These are phyloP conservation scores for Sarocladium strictum DNA, from an alignment of 2,329 filamentous ascomycete genomes.

Conservation along the genomic window DNA sequence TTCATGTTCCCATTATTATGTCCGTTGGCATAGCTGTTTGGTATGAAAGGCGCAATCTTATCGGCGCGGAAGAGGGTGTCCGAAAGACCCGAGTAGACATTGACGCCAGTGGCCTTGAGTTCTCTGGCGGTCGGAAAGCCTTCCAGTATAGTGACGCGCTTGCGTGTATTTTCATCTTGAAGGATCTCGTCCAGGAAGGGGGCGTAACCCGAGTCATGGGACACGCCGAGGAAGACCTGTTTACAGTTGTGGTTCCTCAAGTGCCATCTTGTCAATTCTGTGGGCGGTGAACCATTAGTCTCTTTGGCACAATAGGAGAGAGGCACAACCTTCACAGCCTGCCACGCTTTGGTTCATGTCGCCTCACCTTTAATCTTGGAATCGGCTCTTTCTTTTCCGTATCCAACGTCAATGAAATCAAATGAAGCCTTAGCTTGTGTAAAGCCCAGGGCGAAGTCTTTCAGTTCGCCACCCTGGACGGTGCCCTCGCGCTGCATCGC, in stretches of 20 bases:
- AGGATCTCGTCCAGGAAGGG: slow-evolving; percentile 52
- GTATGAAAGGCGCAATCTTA: slow-evolving; percentile 31
- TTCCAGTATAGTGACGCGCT: slow-evolving; percentile 48
- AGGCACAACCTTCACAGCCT: too few relatives aligned
- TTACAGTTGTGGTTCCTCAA: slow-evolving; percentile 56
- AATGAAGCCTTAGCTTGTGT: slow-evolving; percentile 53
- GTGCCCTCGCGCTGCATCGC: slow-evolving; percentile 43
- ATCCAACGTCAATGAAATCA: slow-evolving; percentile 59
- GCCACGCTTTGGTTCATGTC: neutral
- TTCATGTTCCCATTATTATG: neutral
- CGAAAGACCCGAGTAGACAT: slow-evolving; percentile 36
- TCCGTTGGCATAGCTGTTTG: neutral
- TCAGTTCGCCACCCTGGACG: slow-evolving; percentile 39
- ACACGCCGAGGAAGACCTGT: slow-evolving; percentile 55
- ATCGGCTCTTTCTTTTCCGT: slow-evolving; percentile 52
- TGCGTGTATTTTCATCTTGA: slow-evolving; percentile 33
- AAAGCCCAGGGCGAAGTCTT: slow-evolving; percentile 54
- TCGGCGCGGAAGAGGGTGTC: slow-evolving; percentile 47
- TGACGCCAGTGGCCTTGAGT: slow-evolving; percentile 39
- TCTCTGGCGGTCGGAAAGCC: slow-evolving; percentile 45
- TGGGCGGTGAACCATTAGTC: slow-evolving; percentile 11
- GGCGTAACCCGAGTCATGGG: slow-evolving; percentile 55
- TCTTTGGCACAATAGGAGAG: neutral
- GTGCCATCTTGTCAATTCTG: slow-evolving; percentile 50
- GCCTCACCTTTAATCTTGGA: slow-evolving; percentile 55